Conservation (phyloP, 768 basidiomycete genomes). For the Termitomyces sp. region DNA sequence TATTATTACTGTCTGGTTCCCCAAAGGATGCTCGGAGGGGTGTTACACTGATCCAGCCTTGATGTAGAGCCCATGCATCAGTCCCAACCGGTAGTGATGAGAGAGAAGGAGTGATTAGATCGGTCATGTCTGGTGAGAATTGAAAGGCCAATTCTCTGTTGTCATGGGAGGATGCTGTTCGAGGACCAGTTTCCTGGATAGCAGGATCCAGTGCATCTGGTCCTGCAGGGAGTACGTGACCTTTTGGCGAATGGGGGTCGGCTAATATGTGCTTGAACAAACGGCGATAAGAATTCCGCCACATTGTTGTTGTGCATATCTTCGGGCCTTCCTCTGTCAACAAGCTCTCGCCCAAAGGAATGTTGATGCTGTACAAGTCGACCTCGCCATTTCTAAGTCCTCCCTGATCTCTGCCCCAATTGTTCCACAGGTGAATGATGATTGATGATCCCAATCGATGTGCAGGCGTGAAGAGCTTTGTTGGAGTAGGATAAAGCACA, state of each 20-base stretch:
- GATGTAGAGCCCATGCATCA: conserved; percentile 77
- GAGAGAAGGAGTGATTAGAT: conserved; percentile 58
- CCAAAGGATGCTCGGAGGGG: conserved; percentile 76
- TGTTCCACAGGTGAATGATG: conserved; percentile 71
- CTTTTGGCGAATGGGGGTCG: conserved; percentile 11
- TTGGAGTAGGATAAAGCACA: conserved; percentile 67
- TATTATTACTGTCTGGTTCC: conserved; percentile 43
- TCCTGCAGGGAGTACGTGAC: conserved; percentile 34
- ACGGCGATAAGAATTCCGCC: conserved; percentile 82
- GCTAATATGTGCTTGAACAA: conserved; percentile 62
- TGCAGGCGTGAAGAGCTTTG: conserved; percentile 62
- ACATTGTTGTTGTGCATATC: conserved; percentile 79
- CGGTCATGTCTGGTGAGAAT: conserved; percentile 68
- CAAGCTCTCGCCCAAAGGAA: conserved; percentile 74
- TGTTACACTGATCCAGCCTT: conserved; percentile 74
- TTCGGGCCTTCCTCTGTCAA: conserved; percentile 59
- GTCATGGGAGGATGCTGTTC: conserved; percentile 14
- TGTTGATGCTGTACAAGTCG: conserved; percentile 84
- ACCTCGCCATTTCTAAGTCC: conserved; percentile 64
- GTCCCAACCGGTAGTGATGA: conserved; percentile 70
- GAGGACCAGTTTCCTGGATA: background rate
- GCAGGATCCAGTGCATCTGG: conserved; percentile 36
- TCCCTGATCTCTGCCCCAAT: conserved; percentile 75
- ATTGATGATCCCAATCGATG: conserved; percentile 67
- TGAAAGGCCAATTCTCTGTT: conserved; percentile 59